Percentiles rank a stretch among this genome's conserved stretches.
Conservation (phyloP, 495 filamentous ascomycete species). For the Choiromyces venosus region DNA sequence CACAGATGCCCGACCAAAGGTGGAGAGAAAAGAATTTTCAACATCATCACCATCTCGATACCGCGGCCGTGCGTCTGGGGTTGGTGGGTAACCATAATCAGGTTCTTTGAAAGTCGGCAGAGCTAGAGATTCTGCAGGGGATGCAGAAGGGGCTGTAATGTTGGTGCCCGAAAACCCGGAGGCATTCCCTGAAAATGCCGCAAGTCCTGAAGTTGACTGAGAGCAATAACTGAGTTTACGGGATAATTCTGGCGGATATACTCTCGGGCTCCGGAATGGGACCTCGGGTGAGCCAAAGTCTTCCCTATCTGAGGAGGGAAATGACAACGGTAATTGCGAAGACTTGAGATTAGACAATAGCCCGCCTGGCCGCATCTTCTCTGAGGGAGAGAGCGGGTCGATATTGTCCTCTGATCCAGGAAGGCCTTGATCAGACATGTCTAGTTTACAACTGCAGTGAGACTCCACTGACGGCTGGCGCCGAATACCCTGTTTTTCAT, state of each 20-base stretch:
- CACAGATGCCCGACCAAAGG: slow-evolving; percentile 45
- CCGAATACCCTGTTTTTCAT: neutral
- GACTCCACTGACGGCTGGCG: neutral
- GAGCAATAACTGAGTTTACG: slow-evolving; percentile 21
- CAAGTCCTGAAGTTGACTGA: slow-evolving; percentile 13
- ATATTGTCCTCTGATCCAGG: neutral
- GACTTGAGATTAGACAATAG: slow-evolving; percentile 19
- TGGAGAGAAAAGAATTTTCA: slow-evolving; percentile 33
- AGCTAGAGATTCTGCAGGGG: slow-evolving; percentile 29
- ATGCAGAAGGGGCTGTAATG: slow-evolving; percentile 19
- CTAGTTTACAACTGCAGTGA: neutral
- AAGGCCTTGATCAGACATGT: neutral
- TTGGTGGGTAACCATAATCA: neutral
- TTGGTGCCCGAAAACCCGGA: slow-evolving; percentile 23
- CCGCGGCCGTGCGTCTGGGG: neutral
- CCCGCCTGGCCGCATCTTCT: neutral
- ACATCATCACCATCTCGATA: slow-evolving; percentile 12
- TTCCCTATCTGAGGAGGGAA: slow-evolving; percentile 18
- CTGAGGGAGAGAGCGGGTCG: neutral
- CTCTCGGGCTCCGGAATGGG: slow-evolving; percentile 10
- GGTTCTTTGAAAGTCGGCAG: neutral
- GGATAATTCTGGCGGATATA: slow-evolving; percentile 25
- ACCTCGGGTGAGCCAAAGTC: slow-evolving; percentile 15
- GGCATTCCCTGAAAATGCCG: slow-evolving; percentile 10
- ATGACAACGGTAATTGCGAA: slow-evolving; percentile 30